A percentile compares a stretch with the other conserved stretches of the same genome.
These are phyloP conservation scores for Alternaria sp. DNA, from an alignment of 2,329 filamentous ascomycete genomes.

Conservation along the genomic window DNA sequence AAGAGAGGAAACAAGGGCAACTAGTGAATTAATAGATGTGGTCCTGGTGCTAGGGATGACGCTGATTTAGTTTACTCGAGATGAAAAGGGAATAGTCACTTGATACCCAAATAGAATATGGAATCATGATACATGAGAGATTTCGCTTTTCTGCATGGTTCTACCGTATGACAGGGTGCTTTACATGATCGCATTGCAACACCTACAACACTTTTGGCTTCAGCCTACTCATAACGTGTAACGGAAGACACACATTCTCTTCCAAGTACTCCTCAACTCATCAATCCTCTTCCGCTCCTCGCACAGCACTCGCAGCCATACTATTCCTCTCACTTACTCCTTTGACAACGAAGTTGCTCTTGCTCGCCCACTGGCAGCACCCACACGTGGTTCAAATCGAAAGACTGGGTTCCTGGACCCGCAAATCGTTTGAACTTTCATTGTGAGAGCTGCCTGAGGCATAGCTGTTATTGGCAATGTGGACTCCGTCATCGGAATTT, in stretches of 20 bases:
- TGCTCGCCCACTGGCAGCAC: neutral
- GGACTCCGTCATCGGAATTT: neutral
- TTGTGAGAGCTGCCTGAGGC: neutral
- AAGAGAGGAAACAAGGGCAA: conserved; percentile 72
- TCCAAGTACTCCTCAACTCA: neutral
- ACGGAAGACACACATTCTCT: neutral
- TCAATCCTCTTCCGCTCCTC: neutral
- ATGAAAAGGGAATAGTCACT: conserved; percentile 1
- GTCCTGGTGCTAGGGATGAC: neutral
- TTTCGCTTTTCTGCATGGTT: neutral
- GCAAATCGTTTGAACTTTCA: neutral
- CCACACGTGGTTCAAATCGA: neutral
- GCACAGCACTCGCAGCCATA: neutral
- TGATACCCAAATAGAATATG: conserved; percentile 6
- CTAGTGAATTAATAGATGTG: neutral
- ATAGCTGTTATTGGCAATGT: neutral
- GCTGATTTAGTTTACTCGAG: neutral
- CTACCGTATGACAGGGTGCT: too few relatives aligned
- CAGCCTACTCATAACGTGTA: neutral
- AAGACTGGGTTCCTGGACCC: neutral
- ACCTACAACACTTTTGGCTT: neutral
- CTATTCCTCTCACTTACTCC: neutral
- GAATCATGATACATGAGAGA: neutral
- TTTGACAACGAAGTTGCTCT: neutral
- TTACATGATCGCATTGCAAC: neutral